Base-by-base conservation (phyloP, 176 grass and related monocot species). In the Tillandsia leiboldiana region DNA sequence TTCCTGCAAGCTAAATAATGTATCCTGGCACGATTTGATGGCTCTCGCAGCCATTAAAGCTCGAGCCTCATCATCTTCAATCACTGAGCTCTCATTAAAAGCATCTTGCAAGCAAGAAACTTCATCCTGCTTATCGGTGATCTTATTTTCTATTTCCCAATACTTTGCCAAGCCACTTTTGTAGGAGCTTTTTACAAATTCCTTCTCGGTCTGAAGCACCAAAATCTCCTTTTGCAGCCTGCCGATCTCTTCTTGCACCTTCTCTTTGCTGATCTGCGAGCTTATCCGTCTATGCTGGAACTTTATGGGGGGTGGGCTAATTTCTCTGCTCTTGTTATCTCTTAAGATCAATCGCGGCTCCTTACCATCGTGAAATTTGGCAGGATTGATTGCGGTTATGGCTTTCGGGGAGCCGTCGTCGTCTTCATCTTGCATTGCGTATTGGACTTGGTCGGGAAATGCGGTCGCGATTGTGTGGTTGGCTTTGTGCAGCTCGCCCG, bases 1-100 rank as follows among this genome's bases (percentile, higher is more conserved):
- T 59, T 81, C 51, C 65, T 92, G 79, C 74, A 97, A 87, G 78
- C 69, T 85, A 53, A 87, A 64, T 51, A 90, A 79, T 10, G 86
- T 92, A 65, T 90, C 81, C 86, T 97, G 83, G 11, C 89, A 97
- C 0, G 93, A 97, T 76, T 90, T 62, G 65, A 97, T 76, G 77
- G 89, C 86, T 51, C 70, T 75, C 57, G 89, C 82, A 83, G 84
- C 84, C 93, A 97, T 97, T 65, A 92, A 76, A 11, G 86, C 89
- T 49, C 89, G 86, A 22, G 93, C 89, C 62, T 97, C 93, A 8
- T 90, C 85, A 74, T 92, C 89, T 84, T 97, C 93, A 62, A 92
- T 92, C 24, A 70, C 65, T 0, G 86, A 69, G 18, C 81, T 79
- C 11, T 81, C 83, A 68, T 74, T 85, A 52, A 90, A 92, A 50